Percentiles rank a stretch among this genome's conserved stretches.
Conservation (phyloP, 2,329 filamentous ascomycete species). For the Xylariaceae sp. region DNA sequence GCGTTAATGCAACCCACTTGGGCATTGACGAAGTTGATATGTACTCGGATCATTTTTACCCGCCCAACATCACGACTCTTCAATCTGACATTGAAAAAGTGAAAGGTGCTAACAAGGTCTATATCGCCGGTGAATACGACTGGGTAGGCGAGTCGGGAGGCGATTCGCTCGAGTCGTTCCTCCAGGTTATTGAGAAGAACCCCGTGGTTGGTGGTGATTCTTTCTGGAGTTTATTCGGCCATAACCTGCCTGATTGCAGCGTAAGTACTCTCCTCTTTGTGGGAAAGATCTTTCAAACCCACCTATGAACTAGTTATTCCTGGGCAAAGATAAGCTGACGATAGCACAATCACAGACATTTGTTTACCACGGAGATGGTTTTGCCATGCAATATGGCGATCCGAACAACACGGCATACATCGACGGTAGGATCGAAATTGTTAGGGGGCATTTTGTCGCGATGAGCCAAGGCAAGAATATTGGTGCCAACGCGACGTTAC, state of each 20-base stretch:
- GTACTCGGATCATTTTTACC: conserved; percentile 47
- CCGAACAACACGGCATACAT: conserved; percentile 37
- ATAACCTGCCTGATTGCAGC: conserved; percentile 41
- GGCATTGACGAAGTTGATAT: conserved; percentile 41
- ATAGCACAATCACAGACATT: conserved; percentile 31
- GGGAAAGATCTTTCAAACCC: too few relatives aligned
- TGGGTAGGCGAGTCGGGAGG: conserved; percentile 36
- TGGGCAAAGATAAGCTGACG: background rate
- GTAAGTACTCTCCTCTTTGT: conserved; percentile 24
- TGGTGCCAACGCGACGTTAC: conserved; percentile 32
- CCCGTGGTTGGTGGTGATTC: conserved; percentile 38
- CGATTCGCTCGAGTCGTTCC: conserved; percentile 37
- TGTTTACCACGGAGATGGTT: conserved; percentile 43
- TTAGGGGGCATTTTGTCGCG: conserved; percentile 41
- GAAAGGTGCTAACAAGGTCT: conserved; percentile 34
- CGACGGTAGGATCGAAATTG: conserved; percentile 37
- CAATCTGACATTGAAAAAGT: conserved; percentile 36
- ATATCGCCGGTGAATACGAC: conserved; percentile 45
- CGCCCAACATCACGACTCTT: conserved; percentile 37
- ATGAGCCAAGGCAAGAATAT: conserved; percentile 36
- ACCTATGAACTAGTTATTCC: background rate
- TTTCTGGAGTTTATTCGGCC: conserved; percentile 46
- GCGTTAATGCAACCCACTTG: conserved; percentile 43
- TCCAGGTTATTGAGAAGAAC: conserved; percentile 36
- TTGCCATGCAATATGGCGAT: conserved; percentile 43